These are phyloP conservation scores for Gloeostereum incarnatum DNA, from an alignment of 768 basidiomycete species.

Conservation along the genomic window DNA sequence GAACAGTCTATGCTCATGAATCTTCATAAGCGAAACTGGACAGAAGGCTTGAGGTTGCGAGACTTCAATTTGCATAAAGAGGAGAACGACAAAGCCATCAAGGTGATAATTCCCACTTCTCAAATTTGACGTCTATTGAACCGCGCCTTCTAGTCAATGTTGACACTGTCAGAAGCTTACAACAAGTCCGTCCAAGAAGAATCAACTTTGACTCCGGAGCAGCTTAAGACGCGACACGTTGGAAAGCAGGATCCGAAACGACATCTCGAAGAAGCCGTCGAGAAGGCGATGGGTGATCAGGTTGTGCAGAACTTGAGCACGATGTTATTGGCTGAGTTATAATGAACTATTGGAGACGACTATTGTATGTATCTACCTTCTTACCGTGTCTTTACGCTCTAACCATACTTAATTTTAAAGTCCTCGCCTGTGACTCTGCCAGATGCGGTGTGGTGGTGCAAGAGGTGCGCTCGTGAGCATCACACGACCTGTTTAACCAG, in stretches of 20 bases:
- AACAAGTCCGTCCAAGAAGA: conserved; percentile 99
- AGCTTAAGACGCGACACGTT: conserved; percentile 95
- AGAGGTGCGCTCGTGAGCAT: no score
- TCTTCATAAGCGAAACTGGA: conserved; percentile 98
- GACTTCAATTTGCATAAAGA: conserved; percentile 89
- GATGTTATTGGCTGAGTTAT: conserved; percentile 90
- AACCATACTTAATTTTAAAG: no score
- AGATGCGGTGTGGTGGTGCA: no score
- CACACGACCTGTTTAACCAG: no score
- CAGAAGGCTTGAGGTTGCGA: conserved; percentile 85
- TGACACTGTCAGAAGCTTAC: conserved; percentile 85
- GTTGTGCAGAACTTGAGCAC: conserved; percentile 93
- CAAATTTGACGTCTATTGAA: conserved; percentile 11
- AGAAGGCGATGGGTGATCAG: conserved; percentile 97
- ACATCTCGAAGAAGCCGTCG: conserved; percentile 94
- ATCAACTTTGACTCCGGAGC: conserved; percentile 86
- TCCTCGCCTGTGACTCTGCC: no score
- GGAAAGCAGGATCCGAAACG: conserved; percentile 98
- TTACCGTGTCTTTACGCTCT: no score
- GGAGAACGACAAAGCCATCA: conserved; percentile 87
- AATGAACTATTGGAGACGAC: conserved; percentile 10
- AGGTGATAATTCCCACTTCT: conserved; percentile 43
- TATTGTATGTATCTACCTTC: no score
- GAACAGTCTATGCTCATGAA: conserved; percentile 99
- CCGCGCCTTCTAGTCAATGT: conserved; percentile 64